Evolutionary conservation across 2,329 filamentous ascomycete genomes (phyloP), one percentile per base, ranked within the genome.

Genomic region (Curvularia hawaiiensis): DNA sequence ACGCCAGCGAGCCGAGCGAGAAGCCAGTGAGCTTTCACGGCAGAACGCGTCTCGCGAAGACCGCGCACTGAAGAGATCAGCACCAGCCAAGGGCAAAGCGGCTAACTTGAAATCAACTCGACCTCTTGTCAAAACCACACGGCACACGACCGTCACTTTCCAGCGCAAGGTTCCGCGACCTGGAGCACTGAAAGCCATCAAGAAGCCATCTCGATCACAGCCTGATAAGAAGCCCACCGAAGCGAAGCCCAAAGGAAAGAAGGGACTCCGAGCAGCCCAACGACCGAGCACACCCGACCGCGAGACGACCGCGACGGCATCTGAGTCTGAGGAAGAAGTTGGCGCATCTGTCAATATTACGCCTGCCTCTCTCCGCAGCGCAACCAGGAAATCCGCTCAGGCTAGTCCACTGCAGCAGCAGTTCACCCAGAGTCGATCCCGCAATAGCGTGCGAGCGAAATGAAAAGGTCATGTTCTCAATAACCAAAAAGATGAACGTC

Each of bases 281-380:
- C 54, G 60, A 24, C 63, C 65, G 33, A 67, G 54, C 38, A 70
- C 64, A 9, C 68, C 66, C 8, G 57, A 40, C 16, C 55, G 58
- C 12, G 54, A 54, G n/a, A 52, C 57, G 1, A 49, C 43, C 6
- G 45, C 49, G 14, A 55, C 60, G 14, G 48, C 56, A 2, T 40
- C 52, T 3, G 63, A 64, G 12, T 63, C 64, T 1, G 69, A 72
- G 3, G 60, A 65, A 9, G 66, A 65, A 8, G 65, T 64, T 9
- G 64, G 68, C 11, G 53, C 56, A 6, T 72, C 72, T 4, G 66
- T 68, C 10, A 75, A 75, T 30, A 75, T 75, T 30, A 75, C 73
- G 9, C 72, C 73, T n/a, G 71, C 71, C 3, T 74, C 72, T 28
- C 63, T 75, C 4, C 71, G 73, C 35, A 75, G 72, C 53, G 72